Evolutionary conservation across 2,329 filamentous ascomycete genomes (phyloP).

Genomic region (Fusarium burgessii): DNA sequence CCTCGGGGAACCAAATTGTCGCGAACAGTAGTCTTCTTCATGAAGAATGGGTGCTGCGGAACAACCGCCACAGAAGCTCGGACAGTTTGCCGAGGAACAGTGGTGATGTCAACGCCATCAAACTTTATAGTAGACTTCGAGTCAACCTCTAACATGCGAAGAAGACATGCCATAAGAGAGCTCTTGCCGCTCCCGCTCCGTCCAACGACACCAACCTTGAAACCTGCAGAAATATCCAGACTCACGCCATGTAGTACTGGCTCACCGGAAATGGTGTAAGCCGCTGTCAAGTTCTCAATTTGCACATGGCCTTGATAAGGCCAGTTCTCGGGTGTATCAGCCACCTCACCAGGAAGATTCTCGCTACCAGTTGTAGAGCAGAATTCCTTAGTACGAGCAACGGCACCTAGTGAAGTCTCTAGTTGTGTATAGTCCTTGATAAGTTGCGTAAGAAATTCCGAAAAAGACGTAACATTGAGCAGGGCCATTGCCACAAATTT

Average conservation of each 20-base stretch:
- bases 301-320: slow-evolving; percentile 35
- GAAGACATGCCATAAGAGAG: slow-evolving; percentile 56
- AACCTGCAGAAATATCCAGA: slow-evolving; percentile 49
- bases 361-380: slow-evolving; percentile 16
- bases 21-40: slow-evolving; percentile 59
- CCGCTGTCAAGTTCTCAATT: slow-evolving; percentile 47
- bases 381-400: slow-evolving; percentile 22
- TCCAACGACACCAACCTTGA: slow-evolving; percentile 59
- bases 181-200: slow-evolving; percentile 55
- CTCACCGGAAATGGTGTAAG: slow-evolving; percentile 42
- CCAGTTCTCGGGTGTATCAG: slow-evolving; percentile 1
- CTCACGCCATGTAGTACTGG: slow-evolving; percentile 47
- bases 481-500: slow-evolving; percentile 45
- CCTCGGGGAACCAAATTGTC: slow-evolving; percentile 61
- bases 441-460: slow-evolving; percentile 47
- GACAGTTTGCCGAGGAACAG: slow-evolving; percentile 39
- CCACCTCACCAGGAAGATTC: not conserved
- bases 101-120: slow-evolving; percentile 56
- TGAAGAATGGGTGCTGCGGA: slow-evolving; percentile 64
- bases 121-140: slow-evolving; percentile 56
- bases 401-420: slow-evolving; percentile 37
- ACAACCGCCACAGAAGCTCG: slow-evolving; percentile 55
- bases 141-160: slow-evolving; percentile 61
- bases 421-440: slow-evolving; percentile 51
- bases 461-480: slow-evolving; percentile 48